These are phyloP conservation scores for Nidularia pulvinata DNA, from an alignment of 768 basidiomycete genomes.

Conservation along the genomic window DNA sequence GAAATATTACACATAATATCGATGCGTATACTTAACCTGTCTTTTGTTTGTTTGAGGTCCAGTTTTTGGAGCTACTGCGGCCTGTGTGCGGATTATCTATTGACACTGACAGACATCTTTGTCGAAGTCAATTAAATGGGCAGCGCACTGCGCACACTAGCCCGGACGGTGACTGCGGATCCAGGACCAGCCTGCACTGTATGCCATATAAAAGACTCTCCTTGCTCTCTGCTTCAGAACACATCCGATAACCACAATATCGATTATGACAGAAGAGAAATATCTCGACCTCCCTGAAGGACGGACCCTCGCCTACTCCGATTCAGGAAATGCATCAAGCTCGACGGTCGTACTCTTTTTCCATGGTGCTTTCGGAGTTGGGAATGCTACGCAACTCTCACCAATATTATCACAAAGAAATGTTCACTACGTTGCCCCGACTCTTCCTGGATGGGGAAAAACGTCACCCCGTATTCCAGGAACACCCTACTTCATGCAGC, in stretches of 20 bases:
- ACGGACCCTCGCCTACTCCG: constrained; percentile 54
- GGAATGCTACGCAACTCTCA: constrained; percentile 32
- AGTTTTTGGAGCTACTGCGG: too few relatives aligned
- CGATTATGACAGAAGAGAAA: constrained; percentile 23
- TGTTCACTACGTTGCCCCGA: constrained; percentile 47
- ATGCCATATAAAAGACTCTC: too few relatives aligned
- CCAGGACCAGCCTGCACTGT: too few relatives aligned
- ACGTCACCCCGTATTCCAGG: constrained; percentile 37
- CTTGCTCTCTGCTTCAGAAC: too few relatives aligned
- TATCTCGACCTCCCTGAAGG: constrained; percentile 35
- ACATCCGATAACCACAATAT: background rate
- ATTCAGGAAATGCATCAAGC: constrained; percentile 49
- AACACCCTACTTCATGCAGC: constrained; percentile 33
- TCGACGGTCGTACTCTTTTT: constrained; percentile 48
- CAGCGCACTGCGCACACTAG: too few relatives aligned
- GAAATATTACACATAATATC: too few relatives aligned
- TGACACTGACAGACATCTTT: too few relatives aligned
- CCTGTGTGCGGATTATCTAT: too few relatives aligned
- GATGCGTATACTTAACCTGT: too few relatives aligned
- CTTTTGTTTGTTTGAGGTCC: too few relatives aligned
- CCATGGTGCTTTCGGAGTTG: constrained; percentile 56
- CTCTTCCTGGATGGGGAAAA: constrained; percentile 60
- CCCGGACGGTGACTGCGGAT: too few relatives aligned
- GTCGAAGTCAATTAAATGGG: too few relatives aligned
- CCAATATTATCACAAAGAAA: constrained; percentile 32